Evolutionary conservation across 2,329 filamentous ascomycete genomes (phyloP), one percentile per base, ranked within the genome.

Genomic region (Volutella citrinella): DNA sequence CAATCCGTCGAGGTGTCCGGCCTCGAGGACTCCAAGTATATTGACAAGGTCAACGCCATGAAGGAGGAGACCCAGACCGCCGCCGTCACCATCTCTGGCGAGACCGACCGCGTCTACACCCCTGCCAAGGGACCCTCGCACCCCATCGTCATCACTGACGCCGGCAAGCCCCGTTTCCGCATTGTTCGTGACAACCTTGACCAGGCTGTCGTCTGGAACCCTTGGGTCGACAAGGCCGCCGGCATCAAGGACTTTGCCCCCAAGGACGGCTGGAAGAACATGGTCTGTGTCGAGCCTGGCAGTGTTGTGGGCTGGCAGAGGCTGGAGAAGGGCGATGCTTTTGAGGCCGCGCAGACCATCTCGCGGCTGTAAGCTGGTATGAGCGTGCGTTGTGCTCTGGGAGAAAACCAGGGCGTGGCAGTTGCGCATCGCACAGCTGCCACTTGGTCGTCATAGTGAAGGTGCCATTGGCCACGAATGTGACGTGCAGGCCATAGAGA

Each of bases 141-240:
- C 27, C 66, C 75, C 2, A 63, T 87, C 28, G 57, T 74, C 10
- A 77, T 94, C 29, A 57, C 70, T 12, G 80, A 86, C 52, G 74
- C 65, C 30, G 82, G 78, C 40, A 74, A 75, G 54, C 70, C 80
- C 11, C 68, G 75, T 31, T 89, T 85, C 67, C 80, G 81, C 40
- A 73, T 97, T 35, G 78, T 84, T 24, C 80, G 93, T 42, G 88
- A 96, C 63, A 90, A 88, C 48, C 74, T 98, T 48, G 76, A 78
- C 43, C 87, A 97, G 49, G 82, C 93, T 12, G 91, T 96, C 2
- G 85, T 97, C 19, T 98, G 93, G 93, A 98, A 98, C 65, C 93
- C 93, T 3, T 96, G 91, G 89, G 73, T 75, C 24, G 87, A 90
- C 45, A 95, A 94, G 70, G 80, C 87, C 2, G 78, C 80, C 51